Evolutionary conservation across 2,329 filamentous ascomycete species (phyloP).

Genomic region (Trichothecium sympodiale): DNA sequence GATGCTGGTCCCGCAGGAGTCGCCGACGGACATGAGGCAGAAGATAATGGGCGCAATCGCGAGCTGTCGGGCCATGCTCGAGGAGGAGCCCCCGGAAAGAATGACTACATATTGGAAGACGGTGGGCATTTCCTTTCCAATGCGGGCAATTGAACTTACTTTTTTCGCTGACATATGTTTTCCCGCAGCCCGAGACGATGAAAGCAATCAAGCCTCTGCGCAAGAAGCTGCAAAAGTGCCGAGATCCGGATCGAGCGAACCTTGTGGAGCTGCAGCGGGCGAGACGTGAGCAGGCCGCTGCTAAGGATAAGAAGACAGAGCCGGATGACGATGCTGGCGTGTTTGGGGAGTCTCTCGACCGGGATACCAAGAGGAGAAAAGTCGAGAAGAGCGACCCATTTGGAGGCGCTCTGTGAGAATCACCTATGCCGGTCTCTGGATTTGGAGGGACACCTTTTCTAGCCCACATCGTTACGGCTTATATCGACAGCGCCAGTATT

Average conservation of each 20-base stretch:
- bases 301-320: constrained; percentile 31
- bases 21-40: constrained; percentile 21
- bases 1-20: constrained; percentile 28
- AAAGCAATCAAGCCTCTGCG: constrained; percentile 44
- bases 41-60: constrained; percentile 39
- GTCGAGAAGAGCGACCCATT: constrained; percentile 35
- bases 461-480: too few relatives aligned
- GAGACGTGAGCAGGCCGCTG: constrained; percentile 42
- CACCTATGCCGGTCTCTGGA: too few relatives aligned
- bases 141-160: too few relatives aligned
- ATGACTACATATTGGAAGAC: constrained; percentile 43
- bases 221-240: constrained; percentile 61
- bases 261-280: constrained; percentile 57
- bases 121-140: constrained; percentile 21
- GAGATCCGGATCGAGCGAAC: constrained; percentile 64
- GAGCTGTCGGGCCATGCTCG: constrained; percentile 41
- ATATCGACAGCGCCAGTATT: too few relatives aligned
- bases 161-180: constrained; percentile 15
- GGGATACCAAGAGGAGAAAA: constrained; percentile 35
- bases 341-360: constrained; percentile 28
- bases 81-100: constrained; percentile 44
- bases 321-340: constrained; percentile 28
- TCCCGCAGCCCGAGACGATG: constrained; percentile 27
- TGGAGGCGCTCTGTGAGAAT: constrained; percentile 29
- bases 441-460: too few relatives aligned